Evolutionary conservation across 164 flowering plant species (phyloP), one percentile per base, ranked within the genome.

Genomic region (Aristolochia californica): DNA sequence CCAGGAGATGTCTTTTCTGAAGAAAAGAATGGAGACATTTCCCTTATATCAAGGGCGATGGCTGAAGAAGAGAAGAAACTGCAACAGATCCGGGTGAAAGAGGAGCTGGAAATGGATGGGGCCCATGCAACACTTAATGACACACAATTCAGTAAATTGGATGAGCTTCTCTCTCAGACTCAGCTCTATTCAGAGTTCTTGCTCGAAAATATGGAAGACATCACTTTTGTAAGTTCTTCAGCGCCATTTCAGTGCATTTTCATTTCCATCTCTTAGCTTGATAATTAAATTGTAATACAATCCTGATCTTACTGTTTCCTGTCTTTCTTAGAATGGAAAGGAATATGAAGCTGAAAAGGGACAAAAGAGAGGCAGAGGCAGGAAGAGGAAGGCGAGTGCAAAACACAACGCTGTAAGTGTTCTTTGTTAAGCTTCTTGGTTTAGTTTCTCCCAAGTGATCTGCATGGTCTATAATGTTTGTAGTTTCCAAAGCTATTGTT

Each of bases 191-290:
- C 96, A 0, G 78, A 87, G 68, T 94, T 94, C 63, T 64, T 94
- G 58, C 73, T 88, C 64, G 97, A 94, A 70, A 85, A 94, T 47
- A 94, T 94, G 97, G 91, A 90, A 23, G 82, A 82, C 69, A 84
- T 89, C 34, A 77, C 87, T 55, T 22, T 63, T 70, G 94, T 85
- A 83, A 54, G 58, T 49, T 25, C 21, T 45, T 34, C 21, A n/a
- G n/a, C n/a, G 26, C 18, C 16, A 0, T 30, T 28, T 57, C 56
- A 1, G 20, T n/a, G 9, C 30, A 12, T 48, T 28, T n/a, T 25
- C 30, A 25, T 40, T 13, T 27, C 47, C 5, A 22, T 54, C 43
- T 47, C 15, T 8, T 17, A 4, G 12, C 12, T 17, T 47, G 50
- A 17, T 20, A 1, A 17, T 17, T 14, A 17, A 20, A 20, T 1